Conservation (phyloP, 495 filamentous ascomycete genomes). For the Aspergillus avenaceus region DNA sequence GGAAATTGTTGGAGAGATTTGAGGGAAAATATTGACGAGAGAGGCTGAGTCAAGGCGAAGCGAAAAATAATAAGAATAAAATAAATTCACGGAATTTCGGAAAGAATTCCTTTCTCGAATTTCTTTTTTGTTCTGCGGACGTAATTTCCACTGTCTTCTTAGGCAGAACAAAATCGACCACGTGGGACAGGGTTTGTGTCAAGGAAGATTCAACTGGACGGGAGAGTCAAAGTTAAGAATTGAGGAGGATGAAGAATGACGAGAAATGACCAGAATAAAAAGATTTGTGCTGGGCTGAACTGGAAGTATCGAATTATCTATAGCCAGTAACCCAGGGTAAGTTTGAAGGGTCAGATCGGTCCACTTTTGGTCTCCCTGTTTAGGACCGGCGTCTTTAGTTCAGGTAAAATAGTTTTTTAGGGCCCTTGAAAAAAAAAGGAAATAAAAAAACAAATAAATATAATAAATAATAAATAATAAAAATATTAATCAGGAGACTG, state of each 20-base stretch:
- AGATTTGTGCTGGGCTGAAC: neutral
- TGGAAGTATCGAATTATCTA: conserved; percentile 1
- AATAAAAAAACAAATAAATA: neutral
- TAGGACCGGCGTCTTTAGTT: conserved; percentile 5
- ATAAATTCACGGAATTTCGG: neutral
- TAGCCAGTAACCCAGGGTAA: conserved; percentile 11
- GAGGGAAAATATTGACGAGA: neutral
- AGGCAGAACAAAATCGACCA: conserved; percentile 13
- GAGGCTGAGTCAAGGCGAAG: conserved; percentile 5
- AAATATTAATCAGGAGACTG: neutral
- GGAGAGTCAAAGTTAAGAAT: neutral
- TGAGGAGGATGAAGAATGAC: neutral
- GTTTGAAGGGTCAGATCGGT: conserved; percentile 26
- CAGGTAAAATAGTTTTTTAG: conserved; percentile 7
- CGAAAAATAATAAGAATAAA: too few relatives aligned
- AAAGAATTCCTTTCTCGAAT: neutral
- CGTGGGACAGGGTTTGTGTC: neutral
- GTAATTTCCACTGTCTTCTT: neutral
- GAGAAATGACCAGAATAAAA: conserved; percentile 7
- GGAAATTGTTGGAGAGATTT: neutral
- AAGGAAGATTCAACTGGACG: neutral
- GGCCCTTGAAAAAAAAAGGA: neutral
- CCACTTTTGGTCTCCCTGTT: conserved; percentile 16
- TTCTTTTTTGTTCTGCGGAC: neutral
- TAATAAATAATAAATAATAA: neutral